Evolutionary conservation across 1,284 basidiomycete species (phyloP).

Genomic region (Cryptococcus jaspeensis): DNA sequence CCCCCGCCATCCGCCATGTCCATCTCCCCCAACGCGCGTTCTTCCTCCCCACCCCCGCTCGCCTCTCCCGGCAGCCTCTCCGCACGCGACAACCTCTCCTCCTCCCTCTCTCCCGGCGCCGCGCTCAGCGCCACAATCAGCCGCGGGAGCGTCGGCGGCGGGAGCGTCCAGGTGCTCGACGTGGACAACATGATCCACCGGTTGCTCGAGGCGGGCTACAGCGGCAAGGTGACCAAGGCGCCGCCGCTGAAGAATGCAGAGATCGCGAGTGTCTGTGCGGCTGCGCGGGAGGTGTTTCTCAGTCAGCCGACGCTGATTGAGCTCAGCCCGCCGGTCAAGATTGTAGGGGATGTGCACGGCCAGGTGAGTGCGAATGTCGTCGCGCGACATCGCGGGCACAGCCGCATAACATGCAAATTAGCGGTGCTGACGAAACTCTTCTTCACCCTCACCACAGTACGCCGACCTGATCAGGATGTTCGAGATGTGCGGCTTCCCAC

Average conservation of each 20-base stretch:
- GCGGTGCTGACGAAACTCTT: neutral
- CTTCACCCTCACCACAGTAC: conserved; percentile 50
- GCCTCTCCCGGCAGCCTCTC: conserved; percentile 12
- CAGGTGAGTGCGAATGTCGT: conserved; percentile 55
- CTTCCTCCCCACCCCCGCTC: conserved; percentile 30
- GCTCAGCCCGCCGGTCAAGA: conserved; percentile 97
- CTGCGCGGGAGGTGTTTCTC: conserved; percentile 96
- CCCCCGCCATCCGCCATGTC: conserved; percentile 36
- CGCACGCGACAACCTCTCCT: conserved; percentile 17
- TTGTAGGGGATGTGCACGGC: conserved; percentile 98
- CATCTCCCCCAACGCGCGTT: conserved; percentile 19
- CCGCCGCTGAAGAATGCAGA: conserved; percentile 96
- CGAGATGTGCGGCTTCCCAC: conserved; percentile 63
- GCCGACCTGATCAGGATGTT: conserved; percentile 62
- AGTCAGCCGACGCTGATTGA: conserved; percentile 97
- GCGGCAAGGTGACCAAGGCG: conserved; percentile 95
- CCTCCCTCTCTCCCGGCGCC: conserved; percentile 34
- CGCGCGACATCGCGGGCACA: neutral
- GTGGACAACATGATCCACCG: conserved; percentile 99
- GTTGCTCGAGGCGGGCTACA: conserved; percentile 94
- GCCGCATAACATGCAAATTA: too few relatives aligned
- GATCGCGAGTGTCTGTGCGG: conserved; percentile 90
- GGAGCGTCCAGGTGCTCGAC: conserved; percentile 66
- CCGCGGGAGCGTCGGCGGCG: conserved; percentile 31
- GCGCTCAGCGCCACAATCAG: conserved; percentile 39